Conservation (phyloP, 257 asterid genomes). For the Solanum habrochaites region DNA sequence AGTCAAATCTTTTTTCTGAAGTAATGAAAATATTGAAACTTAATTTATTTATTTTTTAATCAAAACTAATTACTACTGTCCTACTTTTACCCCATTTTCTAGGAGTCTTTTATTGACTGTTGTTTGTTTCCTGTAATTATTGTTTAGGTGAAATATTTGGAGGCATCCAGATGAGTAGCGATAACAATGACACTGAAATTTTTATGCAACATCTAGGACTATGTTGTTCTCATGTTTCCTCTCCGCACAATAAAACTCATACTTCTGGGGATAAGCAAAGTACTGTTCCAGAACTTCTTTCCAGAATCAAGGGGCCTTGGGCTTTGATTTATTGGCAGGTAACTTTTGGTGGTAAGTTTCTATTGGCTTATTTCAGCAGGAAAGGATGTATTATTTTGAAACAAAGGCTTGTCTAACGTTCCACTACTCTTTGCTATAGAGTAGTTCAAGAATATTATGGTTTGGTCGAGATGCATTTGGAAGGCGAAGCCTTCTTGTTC, state of each 20-base stretch:
- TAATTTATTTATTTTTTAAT: not conserved
- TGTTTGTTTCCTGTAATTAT: not conserved
- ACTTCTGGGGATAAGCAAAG: conserved; percentile 25
- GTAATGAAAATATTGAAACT: not conserved
- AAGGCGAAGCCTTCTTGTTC: conserved; percentile 91
- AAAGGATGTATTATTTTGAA: not conserved
- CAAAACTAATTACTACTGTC: not conserved
- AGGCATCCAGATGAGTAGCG: conserved; percentile 44
- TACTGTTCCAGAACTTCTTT: conserved; percentile 65
- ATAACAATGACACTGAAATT: conserved; percentile 61
- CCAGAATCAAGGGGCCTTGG: conserved; percentile 94
- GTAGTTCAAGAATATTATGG: conserved; percentile 80
- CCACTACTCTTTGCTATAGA: conserved; percentile 26
- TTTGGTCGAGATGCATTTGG: conserved; percentile 98
- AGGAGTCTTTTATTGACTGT: not conserved
- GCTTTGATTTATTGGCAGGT: conserved; percentile 98
- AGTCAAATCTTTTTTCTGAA: not conserved
- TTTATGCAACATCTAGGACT: conserved; percentile 63
- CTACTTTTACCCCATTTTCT: not conserved
- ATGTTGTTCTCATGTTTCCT: conserved; percentile 43
- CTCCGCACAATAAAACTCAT: conserved; percentile 15
- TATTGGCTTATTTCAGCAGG: conserved; percentile 5
- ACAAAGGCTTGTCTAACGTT: not conserved
- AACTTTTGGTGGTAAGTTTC: conserved; percentile 79
- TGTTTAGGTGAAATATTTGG: conserved; percentile 77